A percentile compares a stretch with the other conserved stretches of the same genome.
Conservation (phyloP, 176 grass and related monocot genomes). For the Aegilops tauschii region DNA sequence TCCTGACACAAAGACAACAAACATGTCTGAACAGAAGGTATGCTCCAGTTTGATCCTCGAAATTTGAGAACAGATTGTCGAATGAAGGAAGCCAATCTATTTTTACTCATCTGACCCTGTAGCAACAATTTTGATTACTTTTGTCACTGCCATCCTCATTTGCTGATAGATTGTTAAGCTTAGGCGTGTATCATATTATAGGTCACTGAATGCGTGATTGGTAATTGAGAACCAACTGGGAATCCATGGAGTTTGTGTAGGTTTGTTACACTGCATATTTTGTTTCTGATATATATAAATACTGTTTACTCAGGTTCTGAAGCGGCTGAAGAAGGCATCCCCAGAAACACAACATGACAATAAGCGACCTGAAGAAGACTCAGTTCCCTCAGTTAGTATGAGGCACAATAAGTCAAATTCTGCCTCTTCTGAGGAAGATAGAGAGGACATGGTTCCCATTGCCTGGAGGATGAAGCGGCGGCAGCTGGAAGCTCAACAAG, state of each 20-base stretch:
- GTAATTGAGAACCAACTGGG: not conserved
- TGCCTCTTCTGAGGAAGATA: constrained; percentile 45
- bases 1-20: constrained; percentile 27
- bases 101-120: not conserved
- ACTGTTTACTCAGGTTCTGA: constrained; percentile 53
- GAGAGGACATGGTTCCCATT: constrained; percentile 38
- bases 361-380: constrained; percentile 24
- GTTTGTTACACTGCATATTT: not conserved
- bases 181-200: not conserved
- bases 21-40: constrained; percentile 68
- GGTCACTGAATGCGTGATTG: not conserved
- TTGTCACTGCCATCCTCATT: not conserved
- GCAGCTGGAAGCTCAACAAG: constrained; percentile 20
- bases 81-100: not conserved
- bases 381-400: not conserved
- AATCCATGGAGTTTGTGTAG: not conserved
- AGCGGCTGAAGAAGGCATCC: constrained; percentile 77
- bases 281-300: constrained; percentile 22
- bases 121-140: not conserved
- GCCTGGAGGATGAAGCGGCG: constrained; percentile 43
- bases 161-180: not conserved
- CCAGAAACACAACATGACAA: constrained; percentile 33
- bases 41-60: not conserved
- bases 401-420: constrained; percentile 23
- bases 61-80: not conserved